Evolutionary conservation across 352 stramenopile genomes (phyloP), one percentile per base, ranked within the genome.

Genomic region (Globisporangium spinosum): DNA sequence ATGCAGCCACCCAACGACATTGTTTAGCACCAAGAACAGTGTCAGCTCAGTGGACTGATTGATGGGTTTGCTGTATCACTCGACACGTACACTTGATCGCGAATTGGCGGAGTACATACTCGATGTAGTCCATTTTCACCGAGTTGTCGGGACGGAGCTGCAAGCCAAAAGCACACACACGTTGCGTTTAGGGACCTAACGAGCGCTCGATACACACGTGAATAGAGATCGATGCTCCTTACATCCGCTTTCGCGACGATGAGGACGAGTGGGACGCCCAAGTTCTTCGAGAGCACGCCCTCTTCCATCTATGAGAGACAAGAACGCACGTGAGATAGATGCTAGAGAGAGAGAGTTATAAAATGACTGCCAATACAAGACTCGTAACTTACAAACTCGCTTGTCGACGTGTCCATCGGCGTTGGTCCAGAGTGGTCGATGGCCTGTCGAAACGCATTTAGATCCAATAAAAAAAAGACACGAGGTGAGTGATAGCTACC

Each of bases 121-220:
- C 83, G 47, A 94, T 83, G 70, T 89, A 95, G 69, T 95, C 87
- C 79, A 93, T 90, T 68, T 94, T 91, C 22, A 92, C 70, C 6
- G 87, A 93, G 72, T 91, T 92, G 58, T 95, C 87, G 7, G 79
- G 79, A 32, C 83, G 80, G 57, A 90, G 64, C 84, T 90, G 67
- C 6, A 68, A 58, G 35, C 54, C 27, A 27, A 9, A 17, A 17
- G 10, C 9, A 43, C 8, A 43, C 2, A 58, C 17, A 3, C n/a
- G 23, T 22, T 35, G 15, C 40, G 22, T n/a, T 60, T 7, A 43
- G 27, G 10, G 45, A 29, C 2, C 4, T 8, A 17, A 20, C 3
- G 27, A 17, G 17, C 10, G 9, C 27, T 2, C n/a, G 27, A 17
- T 51, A 9, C 43, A 51, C 4, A 15, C 22, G 27, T 34, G 22